Conservation (phyloP, 1,284 basidiomycete species). For the Fomitopsis betulina region DNA sequence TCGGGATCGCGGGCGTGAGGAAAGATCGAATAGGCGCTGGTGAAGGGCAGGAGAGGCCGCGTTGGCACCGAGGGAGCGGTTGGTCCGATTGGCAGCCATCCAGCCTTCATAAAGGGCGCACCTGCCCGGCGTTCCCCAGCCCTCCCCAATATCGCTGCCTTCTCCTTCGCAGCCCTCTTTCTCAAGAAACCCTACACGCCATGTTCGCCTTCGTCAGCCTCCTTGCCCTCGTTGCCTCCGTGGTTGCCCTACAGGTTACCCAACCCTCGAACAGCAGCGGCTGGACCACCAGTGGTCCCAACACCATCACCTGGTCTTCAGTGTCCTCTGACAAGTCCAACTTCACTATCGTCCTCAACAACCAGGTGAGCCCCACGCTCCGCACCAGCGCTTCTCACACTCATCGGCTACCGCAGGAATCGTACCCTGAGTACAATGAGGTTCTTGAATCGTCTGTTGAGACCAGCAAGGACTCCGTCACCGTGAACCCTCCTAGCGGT, state of each 20-base stretch:
- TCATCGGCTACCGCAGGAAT: constrained; percentile 20
- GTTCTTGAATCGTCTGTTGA: constrained; percentile 48
- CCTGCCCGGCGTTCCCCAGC: neutral
- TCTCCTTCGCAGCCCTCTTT: neutral
- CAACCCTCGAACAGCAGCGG: constrained; percentile 42
- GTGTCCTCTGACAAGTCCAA: constrained; percentile 60
- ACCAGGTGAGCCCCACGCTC: constrained; percentile 41
- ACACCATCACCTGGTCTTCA: constrained; percentile 58
- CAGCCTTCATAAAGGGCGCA: neutral
- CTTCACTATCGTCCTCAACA: constrained; percentile 67
- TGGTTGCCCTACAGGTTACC: constrained; percentile 57
- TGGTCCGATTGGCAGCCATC: neutral
- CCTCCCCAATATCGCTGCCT: neutral
- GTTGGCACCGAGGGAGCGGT: neutral
- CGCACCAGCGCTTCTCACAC: neutral
- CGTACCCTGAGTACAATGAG: constrained; percentile 30
- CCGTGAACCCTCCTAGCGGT: constrained; percentile 46
- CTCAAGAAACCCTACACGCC: constrained; percentile 11
- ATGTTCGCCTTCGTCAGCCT: constrained; percentile 48
- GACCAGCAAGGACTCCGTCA: constrained; percentile 30
- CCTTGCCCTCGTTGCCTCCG: constrained; percentile 50
- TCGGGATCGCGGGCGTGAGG: neutral
- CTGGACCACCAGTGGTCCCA: constrained; percentile 58
- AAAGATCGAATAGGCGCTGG: neutral
- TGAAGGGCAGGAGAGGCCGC: neutral